Conservation (phyloP, 805 yeast genomes). For the Barnettozyma sucrosica region DNA sequence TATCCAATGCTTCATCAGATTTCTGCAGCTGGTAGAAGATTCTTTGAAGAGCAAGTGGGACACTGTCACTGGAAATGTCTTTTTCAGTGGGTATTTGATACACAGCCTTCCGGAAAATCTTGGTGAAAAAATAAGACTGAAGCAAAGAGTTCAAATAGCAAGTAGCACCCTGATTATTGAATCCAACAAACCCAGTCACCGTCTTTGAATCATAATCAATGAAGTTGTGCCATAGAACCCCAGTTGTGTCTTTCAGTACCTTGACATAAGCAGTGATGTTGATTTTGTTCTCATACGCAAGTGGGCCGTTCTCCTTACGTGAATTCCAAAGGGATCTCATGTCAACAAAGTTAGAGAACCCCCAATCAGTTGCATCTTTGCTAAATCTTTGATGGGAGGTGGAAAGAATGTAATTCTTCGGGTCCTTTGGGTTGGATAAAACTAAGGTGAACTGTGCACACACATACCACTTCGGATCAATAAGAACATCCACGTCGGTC, state of each 20-base stretch:
- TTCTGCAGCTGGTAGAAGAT: constrained; percentile 76
- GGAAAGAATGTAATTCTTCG: constrained; percentile 51
- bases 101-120: constrained; percentile 74
- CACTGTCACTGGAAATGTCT: constrained; percentile 49
- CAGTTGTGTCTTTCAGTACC: constrained; percentile 83
- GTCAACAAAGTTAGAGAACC: constrained; percentile 75
- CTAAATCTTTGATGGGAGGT: constrained; percentile 76
- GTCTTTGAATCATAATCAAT: constrained; percentile 79
- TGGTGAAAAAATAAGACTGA: constrained; percentile 87
- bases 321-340: constrained; percentile 29
- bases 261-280: constrained; percentile 75
- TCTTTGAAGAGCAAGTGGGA: constrained; percentile 81
- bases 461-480: constrained; percentile 66
- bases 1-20: constrained; percentile 72
- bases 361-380: constrained; percentile 87
- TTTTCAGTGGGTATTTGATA: constrained; percentile 81
- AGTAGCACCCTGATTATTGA: constrained; percentile 96
- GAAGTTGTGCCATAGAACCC: constrained; percentile 90
- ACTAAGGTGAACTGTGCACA: constrained; percentile 88
- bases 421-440: constrained; percentile 74
- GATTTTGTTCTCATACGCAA: constrained; percentile 45
- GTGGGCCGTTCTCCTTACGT: constrained; percentile 31
- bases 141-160: constrained; percentile 90
- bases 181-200: constrained; percentile 86
- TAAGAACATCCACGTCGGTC: constrained; percentile 26